These are phyloP conservation scores for Bipolaris cookei DNA, from an alignment of 2,329 filamentous ascomycete genomes.

Conservation along the genomic window DNA sequence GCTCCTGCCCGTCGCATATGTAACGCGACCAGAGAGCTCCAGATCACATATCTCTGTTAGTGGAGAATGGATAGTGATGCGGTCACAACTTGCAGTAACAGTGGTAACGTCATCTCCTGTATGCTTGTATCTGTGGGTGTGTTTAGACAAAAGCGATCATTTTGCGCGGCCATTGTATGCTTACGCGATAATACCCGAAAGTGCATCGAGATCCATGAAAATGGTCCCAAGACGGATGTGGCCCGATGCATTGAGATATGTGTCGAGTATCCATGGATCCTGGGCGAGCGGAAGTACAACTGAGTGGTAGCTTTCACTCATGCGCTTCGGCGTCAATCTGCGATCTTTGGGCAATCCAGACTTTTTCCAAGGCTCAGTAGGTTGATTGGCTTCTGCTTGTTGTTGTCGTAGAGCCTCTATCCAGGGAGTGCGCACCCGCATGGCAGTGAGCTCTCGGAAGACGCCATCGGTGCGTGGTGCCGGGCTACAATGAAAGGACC, in stretches of 20 bases:
- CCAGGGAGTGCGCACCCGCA: constrained; percentile 67
- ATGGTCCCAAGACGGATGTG: constrained; percentile 75
- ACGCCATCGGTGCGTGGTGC: constrained; percentile 60
- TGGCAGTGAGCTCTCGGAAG: constrained; percentile 59
- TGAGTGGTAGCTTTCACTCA: constrained; percentile 73
- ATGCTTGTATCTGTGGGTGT: constrained; percentile 64
- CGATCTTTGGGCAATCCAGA: constrained; percentile 54
- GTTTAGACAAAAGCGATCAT: constrained; percentile 19
- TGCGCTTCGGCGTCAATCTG: constrained; percentile 69
- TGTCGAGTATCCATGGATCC: constrained; percentile 78
- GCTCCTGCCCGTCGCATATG: constrained; percentile 74
- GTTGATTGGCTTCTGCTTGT: constrained; percentile 48
- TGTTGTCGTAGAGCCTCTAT: constrained; percentile 67
- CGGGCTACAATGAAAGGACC: constrained; percentile 35
- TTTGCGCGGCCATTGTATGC: constrained; percentile 62
- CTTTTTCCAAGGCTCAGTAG: constrained; percentile 40
- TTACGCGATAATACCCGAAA: constrained; percentile 74
- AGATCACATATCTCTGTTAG: constrained; percentile 80
- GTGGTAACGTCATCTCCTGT: constrained; percentile 69
- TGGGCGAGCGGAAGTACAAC: constrained; percentile 72
- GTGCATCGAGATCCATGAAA: constrained; percentile 80
- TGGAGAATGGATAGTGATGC: constrained; percentile 72
- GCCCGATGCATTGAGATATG: constrained; percentile 76
- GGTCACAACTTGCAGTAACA: constrained; percentile 68
- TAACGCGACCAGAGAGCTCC: constrained; percentile 71